Conservation (phyloP, 2,329 filamentous ascomycete species). For the Talaromyces sp. region DNA sequence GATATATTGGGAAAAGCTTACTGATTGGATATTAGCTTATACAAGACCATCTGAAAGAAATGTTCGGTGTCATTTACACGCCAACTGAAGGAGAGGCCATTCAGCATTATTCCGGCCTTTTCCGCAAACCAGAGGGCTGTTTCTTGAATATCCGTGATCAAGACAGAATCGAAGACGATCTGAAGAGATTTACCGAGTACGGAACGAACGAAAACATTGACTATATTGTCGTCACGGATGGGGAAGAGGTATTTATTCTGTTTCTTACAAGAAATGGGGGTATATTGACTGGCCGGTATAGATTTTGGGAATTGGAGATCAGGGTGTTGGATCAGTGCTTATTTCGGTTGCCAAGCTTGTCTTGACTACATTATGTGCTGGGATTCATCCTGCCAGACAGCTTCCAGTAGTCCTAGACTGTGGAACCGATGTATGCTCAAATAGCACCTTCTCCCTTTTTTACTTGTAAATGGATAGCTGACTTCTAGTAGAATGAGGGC, state of each 20-base stretch:
- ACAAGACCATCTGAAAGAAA: constrained; percentile 73
- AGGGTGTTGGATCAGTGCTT: constrained; percentile 77
- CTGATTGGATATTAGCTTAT: constrained; percentile 50
- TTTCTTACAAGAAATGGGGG: neutral
- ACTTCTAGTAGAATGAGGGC: constrained; percentile 54
- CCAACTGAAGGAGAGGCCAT: constrained; percentile 88
- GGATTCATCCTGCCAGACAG: constrained; percentile 72
- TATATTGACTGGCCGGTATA: constrained; percentile 25
- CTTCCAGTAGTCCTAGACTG: constrained; percentile 80
- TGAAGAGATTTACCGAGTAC: constrained; percentile 54
- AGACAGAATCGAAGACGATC: constrained; percentile 59
- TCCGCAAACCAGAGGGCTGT: constrained; percentile 72
- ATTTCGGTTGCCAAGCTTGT: constrained; percentile 81
- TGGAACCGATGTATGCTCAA: constrained; percentile 61
- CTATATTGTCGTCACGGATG: constrained; percentile 80
- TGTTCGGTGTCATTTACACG: constrained; percentile 88
- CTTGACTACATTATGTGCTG: constrained; percentile 79
- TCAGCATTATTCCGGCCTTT: constrained; percentile 72
- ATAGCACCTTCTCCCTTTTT: neutral
- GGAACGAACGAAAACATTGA: constrained; percentile 70
- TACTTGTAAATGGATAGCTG: neutral
- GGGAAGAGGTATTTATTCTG: constrained; percentile 37
- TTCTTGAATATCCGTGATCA: constrained; percentile 70
- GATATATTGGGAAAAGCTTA: neutral
- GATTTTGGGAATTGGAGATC: constrained; percentile 84